phyloP scores from a whole-genome alignment of 305 asterid species.

The Solanum chacoense region DNA sequence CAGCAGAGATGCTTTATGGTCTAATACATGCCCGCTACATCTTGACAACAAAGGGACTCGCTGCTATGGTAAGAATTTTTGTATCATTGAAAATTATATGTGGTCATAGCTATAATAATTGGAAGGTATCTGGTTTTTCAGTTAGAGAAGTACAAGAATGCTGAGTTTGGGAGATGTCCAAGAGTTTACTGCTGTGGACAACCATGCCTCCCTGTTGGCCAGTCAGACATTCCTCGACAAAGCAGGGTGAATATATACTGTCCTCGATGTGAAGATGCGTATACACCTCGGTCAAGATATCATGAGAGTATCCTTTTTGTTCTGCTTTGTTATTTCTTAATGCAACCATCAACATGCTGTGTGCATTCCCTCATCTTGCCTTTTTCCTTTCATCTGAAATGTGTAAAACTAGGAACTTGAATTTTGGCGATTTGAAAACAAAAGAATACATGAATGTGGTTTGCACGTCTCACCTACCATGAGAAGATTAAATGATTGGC shows the following conservation, averaged over 20 bases:
- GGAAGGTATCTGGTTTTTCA: conserved; percentile 12
- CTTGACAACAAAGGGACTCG: conserved; percentile 51
- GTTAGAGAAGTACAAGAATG: conserved; percentile 54
- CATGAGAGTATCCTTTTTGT: conserved; percentile 53
- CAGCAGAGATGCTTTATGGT: conserved; percentile 59
- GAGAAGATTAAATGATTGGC: background rate
- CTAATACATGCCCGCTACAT: conserved; percentile 51
- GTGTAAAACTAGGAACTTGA: background rate
- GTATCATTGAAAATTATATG: conserved; percentile 9
- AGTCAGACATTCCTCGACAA: conserved; percentile 45
- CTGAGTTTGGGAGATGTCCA: conserved; percentile 57
- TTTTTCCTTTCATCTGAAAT: background rate
- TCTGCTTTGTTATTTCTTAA: background rate
- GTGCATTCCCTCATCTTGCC: background rate
- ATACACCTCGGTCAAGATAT: conserved; percentile 46
- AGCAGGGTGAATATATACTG: conserved; percentile 49
- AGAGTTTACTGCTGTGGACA: conserved; percentile 50
- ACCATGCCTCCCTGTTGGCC: conserved; percentile 56
- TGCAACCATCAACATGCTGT: background rate
- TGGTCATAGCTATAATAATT: conserved; percentile 12
- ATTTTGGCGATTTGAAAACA: background rate
- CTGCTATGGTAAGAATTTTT: conserved; percentile 41
- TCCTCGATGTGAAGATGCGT: conserved; percentile 52
- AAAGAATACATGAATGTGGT: background rate
- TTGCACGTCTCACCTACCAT: background rate